Evolutionary conservation across 164 flowering plant species (phyloP).

Genomic region (Sedum album): DNA sequence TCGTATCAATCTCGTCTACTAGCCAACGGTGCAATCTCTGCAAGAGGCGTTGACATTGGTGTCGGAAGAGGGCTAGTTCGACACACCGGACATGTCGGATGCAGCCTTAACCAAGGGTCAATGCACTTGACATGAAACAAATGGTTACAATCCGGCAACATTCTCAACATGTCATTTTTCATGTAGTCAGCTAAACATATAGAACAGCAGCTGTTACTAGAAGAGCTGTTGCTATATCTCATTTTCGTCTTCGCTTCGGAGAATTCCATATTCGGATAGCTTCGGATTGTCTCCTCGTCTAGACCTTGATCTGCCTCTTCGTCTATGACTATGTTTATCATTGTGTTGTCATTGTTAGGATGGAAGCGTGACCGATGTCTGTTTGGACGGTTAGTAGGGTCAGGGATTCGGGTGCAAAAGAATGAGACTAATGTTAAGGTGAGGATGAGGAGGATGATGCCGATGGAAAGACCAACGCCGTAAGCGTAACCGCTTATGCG

Average conservation of each 20-base stretch:
- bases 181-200: slow-evolving; percentile 7
- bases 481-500: neutral
- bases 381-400: neutral
- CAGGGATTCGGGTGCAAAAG: neutral
- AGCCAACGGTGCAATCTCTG: slow-evolving; percentile 4
- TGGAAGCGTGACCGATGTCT: neutral
- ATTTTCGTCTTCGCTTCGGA: slow-evolving; percentile 33
- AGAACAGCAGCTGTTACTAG: neutral
- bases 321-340: neutral
- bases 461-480: neutral
- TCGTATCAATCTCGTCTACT: neutral
- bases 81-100: slow-evolving; percentile 11
- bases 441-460: neutral
- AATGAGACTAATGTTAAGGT: neutral
- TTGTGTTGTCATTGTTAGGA: neutral
- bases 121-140: slow-evolving; percentile 8
- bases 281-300: neutral
- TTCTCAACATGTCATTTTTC: neutral
- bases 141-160: slow-evolving; percentile 8
- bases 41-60: neutral
- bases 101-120: slow-evolving; percentile 12
- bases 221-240: neutral
- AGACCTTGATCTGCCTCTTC: neutral
- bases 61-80: slow-evolving; percentile 1
- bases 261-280: slow-evolving; percentile 25